A percentile compares a stretch with the other conserved stretches of the same genome.
phyloP scores from a whole-genome alignment of 176 grass and related monocot species.

The Ampelocalamus luodianensis region DNA sequence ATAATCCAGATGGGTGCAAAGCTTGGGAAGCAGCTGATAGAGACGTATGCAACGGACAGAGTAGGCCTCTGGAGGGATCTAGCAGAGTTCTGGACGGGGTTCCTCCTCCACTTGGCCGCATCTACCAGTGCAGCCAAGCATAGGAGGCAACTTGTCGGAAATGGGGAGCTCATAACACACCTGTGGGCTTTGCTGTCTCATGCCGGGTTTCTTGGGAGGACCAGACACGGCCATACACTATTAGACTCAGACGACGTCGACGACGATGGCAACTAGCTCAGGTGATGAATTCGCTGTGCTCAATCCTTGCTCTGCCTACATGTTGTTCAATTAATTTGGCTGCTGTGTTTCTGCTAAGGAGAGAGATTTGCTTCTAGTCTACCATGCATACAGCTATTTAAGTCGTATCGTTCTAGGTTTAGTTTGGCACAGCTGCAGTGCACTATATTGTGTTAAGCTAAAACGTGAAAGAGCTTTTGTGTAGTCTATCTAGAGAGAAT shows the following conservation, averaged over 20 bases:
- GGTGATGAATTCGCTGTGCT: no score
- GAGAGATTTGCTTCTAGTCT: no score
- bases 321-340: no score
- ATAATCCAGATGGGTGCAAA: not conserved
- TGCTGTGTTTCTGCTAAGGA: no score
- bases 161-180: not conserved
- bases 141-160: not conserved
- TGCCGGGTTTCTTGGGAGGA: not conserved
- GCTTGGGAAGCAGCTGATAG: not conserved
- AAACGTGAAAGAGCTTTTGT: no score
- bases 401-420: no score
- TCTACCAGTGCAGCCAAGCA: constrained; percentile 8
- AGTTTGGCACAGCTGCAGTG: no score
- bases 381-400: no score
- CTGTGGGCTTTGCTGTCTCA: constrained; percentile 30
- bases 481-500: no score
- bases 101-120: constrained; percentile 30
- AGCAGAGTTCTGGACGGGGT: constrained; percentile 11
- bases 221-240: not conserved
- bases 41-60: fast-evolving
- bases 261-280: no score
- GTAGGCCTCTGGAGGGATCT: not conserved
- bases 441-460: no score
- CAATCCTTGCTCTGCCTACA: no score
- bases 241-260: not conserved